A percentile compares a stretch with the other conserved stretches of the same genome.
phyloP scores from a whole-genome alignment of 2,329 filamentous ascomycete genomes.

The Furcasterigmium furcatum region DNA sequence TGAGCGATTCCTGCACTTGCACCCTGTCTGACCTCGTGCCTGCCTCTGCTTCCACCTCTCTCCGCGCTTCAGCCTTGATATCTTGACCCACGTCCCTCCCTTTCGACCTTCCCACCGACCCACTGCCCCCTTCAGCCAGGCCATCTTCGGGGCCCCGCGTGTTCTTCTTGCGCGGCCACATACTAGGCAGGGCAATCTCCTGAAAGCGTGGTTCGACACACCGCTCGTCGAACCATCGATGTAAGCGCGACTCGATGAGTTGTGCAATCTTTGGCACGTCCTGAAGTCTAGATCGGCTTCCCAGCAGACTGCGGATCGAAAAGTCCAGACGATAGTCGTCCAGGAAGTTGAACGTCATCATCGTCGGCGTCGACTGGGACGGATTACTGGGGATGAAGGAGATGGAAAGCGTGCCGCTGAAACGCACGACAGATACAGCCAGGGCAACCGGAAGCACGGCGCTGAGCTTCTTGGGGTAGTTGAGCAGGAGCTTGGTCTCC shows the following conservation, averaged over 20 bases:
- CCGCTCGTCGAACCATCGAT: slow-evolving; percentile 85
- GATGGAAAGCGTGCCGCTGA: slow-evolving; percentile 90
- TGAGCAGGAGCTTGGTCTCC: slow-evolving; percentile 90
- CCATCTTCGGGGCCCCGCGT: slow-evolving; percentile 69
- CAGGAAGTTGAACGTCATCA: slow-evolving; percentile 90
- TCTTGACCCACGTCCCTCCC: slow-evolving; percentile 51
- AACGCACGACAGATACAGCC: slow-evolving; percentile 86
- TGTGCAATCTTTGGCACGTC: slow-evolving; percentile 89
- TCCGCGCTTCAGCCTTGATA: slow-evolving; percentile 45
- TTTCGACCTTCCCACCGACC: slow-evolving; percentile 49
- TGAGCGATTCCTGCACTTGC: slow-evolving; percentile 29
- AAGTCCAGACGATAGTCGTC: slow-evolving; percentile 85
- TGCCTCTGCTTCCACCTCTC: slow-evolving; percentile 42
- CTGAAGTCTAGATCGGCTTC: slow-evolving; percentile 74
- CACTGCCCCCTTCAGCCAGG: slow-evolving; percentile 36
- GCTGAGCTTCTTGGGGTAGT: slow-evolving; percentile 87
- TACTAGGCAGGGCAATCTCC: slow-evolving; percentile 76
- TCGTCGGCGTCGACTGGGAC: slow-evolving; percentile 70
- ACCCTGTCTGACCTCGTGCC: slow-evolving; percentile 29
- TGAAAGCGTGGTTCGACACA: slow-evolving; percentile 85
- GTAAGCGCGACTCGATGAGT: slow-evolving; percentile 73
- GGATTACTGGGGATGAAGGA: slow-evolving; percentile 82
- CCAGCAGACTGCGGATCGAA: slow-evolving; percentile 74
- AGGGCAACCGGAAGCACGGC: slow-evolving; percentile 90
- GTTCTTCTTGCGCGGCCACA: slow-evolving; percentile 84